Conservation (phyloP, 2,329 filamentous ascomycete genomes). For the Colletotrichum cereale region DNA sequence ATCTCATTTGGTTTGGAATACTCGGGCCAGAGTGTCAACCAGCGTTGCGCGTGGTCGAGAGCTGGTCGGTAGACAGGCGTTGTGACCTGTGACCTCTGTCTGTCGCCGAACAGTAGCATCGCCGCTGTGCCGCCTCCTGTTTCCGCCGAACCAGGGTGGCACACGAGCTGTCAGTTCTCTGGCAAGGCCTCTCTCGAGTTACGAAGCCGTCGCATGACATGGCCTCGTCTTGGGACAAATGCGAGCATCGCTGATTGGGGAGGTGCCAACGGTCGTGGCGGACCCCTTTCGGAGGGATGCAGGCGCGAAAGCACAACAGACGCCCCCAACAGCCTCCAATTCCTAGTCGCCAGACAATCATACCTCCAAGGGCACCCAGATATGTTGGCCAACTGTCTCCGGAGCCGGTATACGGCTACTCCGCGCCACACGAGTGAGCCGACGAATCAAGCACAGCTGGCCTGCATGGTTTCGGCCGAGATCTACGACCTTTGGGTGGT, state of each 20-base stretch:
- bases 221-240: not conserved
- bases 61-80: not conserved
- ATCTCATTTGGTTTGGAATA: constrained; percentile 23
- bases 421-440: constrained; percentile 15
- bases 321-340: not conserved
- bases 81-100: not conserved
- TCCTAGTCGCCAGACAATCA: not conserved
- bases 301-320: constrained; percentile 1
- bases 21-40: constrained; percentile 1
- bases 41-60: constrained; percentile 6
- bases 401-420: not conserved
- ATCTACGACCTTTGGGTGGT: not conserved
- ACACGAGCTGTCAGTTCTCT: not conserved
- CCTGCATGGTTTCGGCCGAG: constrained; percentile 17
- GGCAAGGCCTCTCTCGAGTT: not conserved
- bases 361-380: not conserved
- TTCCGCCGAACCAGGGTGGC: not conserved
- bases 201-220: not conserved
- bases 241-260: not conserved
- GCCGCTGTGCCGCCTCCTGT: constrained; percentile 30
- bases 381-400: not conserved
- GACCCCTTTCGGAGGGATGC: constrained; percentile 5
- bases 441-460: constrained; percentile 9
- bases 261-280: constrained; percentile 27
- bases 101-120: not conserved